These are phyloP conservation scores for Chrysanthemum makinoi DNA, from an alignment of 129 eudicot species.

Conservation along the genomic window DNA sequence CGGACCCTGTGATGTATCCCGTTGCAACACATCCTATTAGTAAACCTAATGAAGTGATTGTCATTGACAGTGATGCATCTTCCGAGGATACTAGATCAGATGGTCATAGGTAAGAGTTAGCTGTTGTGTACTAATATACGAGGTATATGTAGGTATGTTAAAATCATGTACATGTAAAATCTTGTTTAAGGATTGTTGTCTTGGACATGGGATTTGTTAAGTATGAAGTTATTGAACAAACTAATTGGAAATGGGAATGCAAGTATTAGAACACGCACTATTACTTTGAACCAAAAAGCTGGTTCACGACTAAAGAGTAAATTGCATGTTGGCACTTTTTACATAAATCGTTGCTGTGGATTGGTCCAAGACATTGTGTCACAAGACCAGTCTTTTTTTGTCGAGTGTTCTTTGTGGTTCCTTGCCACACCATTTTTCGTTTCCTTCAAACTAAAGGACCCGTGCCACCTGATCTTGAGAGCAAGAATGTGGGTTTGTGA, in stretches of 20 bases:
- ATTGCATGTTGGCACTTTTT: background rate
- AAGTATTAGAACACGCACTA: background rate
- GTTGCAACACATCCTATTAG: background rate
- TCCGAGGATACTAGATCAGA: constrained; percentile 81
- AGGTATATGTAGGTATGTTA: constrained; percentile 17
- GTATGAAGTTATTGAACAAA: constrained; percentile 15
- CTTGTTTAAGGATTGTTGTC: constrained; percentile 11
- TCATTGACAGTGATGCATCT: constrained; percentile 66
- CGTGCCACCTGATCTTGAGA: too few relatives aligned
- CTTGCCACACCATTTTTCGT: too few relatives aligned
- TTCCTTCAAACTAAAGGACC: too few relatives aligned
- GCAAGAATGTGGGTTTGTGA: too few relatives aligned
- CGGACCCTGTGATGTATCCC: constrained; percentile 1
- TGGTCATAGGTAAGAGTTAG: constrained; percentile 46
- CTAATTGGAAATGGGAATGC: constrained; percentile 9
- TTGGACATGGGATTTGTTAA: constrained; percentile 17
- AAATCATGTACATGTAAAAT: constrained; percentile 24
- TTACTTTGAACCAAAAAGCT: background rate
- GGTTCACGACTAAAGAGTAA: background rate
- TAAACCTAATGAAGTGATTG: constrained; percentile 44
- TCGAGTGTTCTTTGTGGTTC: too few relatives aligned
- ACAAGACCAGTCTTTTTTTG: too few relatives aligned
- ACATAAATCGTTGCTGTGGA: too few relatives aligned
- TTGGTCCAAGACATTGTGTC: too few relatives aligned
- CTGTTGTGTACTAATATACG: background rate